phyloP scores from a whole-genome alignment of 192 early-diverging fungal species.

The Thamnidium elegans region DNA sequence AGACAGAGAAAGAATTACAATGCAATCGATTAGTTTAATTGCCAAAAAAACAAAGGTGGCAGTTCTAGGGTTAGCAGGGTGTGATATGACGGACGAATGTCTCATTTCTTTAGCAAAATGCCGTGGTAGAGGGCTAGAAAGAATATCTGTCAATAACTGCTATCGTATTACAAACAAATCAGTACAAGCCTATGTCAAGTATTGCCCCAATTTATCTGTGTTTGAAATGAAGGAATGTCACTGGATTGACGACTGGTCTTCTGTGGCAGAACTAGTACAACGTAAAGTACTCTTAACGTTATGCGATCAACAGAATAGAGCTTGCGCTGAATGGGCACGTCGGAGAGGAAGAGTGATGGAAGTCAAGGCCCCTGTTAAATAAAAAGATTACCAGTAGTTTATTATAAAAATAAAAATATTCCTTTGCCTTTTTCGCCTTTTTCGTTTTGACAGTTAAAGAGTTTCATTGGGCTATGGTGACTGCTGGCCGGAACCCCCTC shows the following conservation, averaged over 20 bases:
- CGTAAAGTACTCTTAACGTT: slow-evolving; percentile 45
- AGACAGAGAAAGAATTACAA: slow-evolving; percentile 41
- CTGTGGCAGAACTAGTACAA: slow-evolving; percentile 39
- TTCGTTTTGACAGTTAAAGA: not conserved
- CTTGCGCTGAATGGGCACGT: slow-evolving; percentile 39
- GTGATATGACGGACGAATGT: slow-evolving; percentile 46
- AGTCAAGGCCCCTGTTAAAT: slow-evolving; percentile 42
- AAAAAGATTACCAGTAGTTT: no score
- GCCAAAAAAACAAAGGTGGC: slow-evolving; percentile 42
- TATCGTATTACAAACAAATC: slow-evolving; percentile 42
- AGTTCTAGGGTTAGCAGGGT: slow-evolving; percentile 49
- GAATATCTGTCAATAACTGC: slow-evolving; percentile 51
- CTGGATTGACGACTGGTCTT: slow-evolving; percentile 45
- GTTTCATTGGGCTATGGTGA: no score
- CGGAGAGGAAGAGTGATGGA: slow-evolving; percentile 30
- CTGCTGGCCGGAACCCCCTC: no score
- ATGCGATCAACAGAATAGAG: slow-evolving; percentile 43
- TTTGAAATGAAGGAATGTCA: slow-evolving; percentile 55
- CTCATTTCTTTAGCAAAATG: slow-evolving; percentile 43
- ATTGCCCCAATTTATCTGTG: slow-evolving; percentile 45
- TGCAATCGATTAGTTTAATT: slow-evolving; percentile 41
- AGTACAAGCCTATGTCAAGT: slow-evolving; percentile 37
- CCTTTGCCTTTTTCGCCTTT: not conserved
- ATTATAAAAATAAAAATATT: not conserved
- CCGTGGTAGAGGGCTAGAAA: slow-evolving; percentile 36